Percentiles rank a stretch among this genome's conserved stretches.
Evolutionary conservation across 352 stramenopile genomes (phyloP).

Genomic region (Pythium folliculosum): DNA sequence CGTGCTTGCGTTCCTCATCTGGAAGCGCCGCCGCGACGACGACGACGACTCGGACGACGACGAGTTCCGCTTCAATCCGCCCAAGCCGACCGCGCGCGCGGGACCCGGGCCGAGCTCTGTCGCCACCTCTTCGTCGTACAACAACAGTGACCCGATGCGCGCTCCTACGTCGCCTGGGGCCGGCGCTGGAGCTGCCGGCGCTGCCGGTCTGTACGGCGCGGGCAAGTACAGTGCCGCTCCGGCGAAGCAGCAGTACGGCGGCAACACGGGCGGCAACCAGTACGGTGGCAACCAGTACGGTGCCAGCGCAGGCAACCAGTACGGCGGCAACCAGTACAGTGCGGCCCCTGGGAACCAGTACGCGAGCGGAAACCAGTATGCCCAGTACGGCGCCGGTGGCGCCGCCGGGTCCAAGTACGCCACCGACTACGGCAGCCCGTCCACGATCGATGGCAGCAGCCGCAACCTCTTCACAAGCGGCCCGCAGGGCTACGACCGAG

Average conservation of each 20-base stretch:
- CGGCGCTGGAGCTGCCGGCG: not conserved
- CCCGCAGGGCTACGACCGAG: constrained; percentile 15
- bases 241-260: not conserved
- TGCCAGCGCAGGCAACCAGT: not conserved
- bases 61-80: constrained; percentile 32
- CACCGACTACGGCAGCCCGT: constrained; percentile 52
- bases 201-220: constrained; percentile 12
- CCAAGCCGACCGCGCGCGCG: constrained; percentile 17
- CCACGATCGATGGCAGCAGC: constrained; percentile 38
- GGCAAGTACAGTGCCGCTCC: constrained; percentile 6
- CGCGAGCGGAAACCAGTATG: constrained; percentile 12
- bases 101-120: constrained; percentile 2
- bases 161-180: constrained; percentile 15
- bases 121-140: constrained; percentile 20
- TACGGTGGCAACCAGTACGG: constrained; percentile 11
- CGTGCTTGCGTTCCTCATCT: constrained; percentile 59
- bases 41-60: constrained; percentile 70
- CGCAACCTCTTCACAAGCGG: constrained; percentile 17
- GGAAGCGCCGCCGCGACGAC: constrained; percentile 56
- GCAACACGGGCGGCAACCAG: not conserved
- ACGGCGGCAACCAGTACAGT: constrained; percentile 33
- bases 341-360: constrained; percentile 1
- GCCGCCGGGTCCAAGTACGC: constrained; percentile 17
- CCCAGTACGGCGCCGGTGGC: constrained; percentile 7
- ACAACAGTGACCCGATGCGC: constrained; percentile 21